phyloP scores from a whole-genome alignment of 768 basidiomycete species.

The Tephrocybe rancida region DNA sequence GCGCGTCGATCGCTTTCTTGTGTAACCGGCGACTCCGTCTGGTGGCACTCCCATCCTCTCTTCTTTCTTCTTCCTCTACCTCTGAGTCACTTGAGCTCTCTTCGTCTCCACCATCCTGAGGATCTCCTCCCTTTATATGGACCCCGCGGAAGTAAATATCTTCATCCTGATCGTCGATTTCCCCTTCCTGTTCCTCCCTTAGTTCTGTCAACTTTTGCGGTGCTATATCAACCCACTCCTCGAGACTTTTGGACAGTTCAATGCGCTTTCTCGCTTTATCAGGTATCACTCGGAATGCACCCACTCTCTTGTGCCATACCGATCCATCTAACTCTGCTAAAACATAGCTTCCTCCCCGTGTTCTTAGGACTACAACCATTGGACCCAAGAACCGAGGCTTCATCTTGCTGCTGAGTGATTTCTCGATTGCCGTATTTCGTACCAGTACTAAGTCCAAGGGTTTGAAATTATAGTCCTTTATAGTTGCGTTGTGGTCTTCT shows the following conservation, averaged over 20 bases:
- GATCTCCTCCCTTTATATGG: too few relatives aligned
- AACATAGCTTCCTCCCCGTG: slow-evolving; percentile 30
- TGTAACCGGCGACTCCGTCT: too few relatives aligned
- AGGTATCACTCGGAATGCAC: slow-evolving; percentile 28
- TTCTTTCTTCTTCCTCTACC: too few relatives aligned
- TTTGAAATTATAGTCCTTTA: slow-evolving; percentile 28
- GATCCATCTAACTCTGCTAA: slow-evolving; percentile 32
- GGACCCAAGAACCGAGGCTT: slow-evolving; percentile 41
- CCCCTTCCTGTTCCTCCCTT: neutral
- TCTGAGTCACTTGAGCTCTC: too few relatives aligned
- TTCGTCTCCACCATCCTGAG: too few relatives aligned
- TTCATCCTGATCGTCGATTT: too few relatives aligned
- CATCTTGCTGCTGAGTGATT: slow-evolving; percentile 28
- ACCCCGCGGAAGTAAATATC: too few relatives aligned
- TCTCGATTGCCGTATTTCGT: slow-evolving; percentile 32
- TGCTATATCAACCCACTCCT: neutral
- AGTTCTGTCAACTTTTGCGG: neutral
- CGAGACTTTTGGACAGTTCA: neutral
- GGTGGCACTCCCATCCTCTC: too few relatives aligned
- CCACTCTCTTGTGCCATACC: slow-evolving; percentile 24
- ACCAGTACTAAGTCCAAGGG: slow-evolving; percentile 36
- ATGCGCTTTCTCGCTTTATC: slow-evolving; percentile 18
- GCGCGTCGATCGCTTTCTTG: too few relatives aligned
- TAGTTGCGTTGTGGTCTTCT: slow-evolving; percentile 17
- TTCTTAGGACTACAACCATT: slow-evolving; percentile 30